Conservation (phyloP, 2,329 filamentous ascomycete genomes). For the Fusarium sp. region DNA sequence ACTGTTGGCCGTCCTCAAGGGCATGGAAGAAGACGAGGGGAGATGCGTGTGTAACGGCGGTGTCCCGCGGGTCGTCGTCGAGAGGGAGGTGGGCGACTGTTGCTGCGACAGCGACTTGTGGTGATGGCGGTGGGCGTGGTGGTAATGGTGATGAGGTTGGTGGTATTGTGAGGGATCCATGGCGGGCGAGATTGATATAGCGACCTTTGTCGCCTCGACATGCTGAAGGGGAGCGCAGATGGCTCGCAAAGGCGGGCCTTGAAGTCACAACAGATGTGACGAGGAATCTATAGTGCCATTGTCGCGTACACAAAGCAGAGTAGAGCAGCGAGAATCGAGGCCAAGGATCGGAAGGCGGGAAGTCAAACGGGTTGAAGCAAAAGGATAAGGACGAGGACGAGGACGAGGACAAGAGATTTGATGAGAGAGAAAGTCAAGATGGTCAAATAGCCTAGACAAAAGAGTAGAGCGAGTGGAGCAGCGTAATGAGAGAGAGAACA, state of each 20-base stretch:
- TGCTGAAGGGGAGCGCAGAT: conserved; percentile 33
- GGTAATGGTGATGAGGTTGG: conserved; percentile 35
- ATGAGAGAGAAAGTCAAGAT: conserved; percentile 35
- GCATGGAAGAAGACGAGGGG: conserved; percentile 51
- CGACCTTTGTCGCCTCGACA: conserved; percentile 43
- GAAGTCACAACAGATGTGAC: conserved; percentile 40
- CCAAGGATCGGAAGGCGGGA: conserved; percentile 1
- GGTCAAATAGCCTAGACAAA: conserved; percentile 36
- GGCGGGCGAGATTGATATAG: conserved; percentile 36
- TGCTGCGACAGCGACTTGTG: conserved; percentile 45
- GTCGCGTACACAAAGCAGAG: conserved; percentile 25
- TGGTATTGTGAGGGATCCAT: conserved; percentile 45
- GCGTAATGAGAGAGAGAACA: conserved; percentile 26
- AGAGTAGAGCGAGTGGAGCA: conserved; percentile 40
- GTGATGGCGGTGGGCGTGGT: conserved; percentile 37
- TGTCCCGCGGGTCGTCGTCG: conserved; percentile 38
- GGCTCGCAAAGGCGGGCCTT: conserved; percentile 42
- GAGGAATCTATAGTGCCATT: conserved; percentile 43
- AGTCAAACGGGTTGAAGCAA: conserved; percentile 6
- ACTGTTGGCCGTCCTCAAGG: conserved; percentile 60
- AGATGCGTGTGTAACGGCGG: conserved; percentile 47
- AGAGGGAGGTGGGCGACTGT: conserved; percentile 43
- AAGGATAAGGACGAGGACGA: conserved; percentile 12
- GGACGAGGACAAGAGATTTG: conserved; percentile 23
- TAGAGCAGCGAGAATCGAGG: conserved; percentile 17